These are phyloP conservation scores for Tephrocybe sp. DNA, from an alignment of 768 basidiomycete genomes.

Conservation along the genomic window DNA sequence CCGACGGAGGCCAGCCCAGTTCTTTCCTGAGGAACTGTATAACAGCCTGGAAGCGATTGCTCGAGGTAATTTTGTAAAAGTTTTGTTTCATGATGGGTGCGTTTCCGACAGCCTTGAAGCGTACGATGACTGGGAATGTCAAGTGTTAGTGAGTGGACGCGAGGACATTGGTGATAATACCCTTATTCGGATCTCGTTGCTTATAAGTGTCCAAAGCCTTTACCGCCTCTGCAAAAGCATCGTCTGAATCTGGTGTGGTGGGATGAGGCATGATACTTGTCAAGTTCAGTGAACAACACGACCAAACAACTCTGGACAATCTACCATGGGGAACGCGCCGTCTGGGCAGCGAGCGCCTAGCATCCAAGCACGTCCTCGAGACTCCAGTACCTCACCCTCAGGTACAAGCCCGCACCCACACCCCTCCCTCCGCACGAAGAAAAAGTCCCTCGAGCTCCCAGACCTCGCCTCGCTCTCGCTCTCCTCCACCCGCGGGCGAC, in stretches of 20 bases:
- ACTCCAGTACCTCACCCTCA: neutral
- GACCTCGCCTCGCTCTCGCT: conserved; percentile 50
- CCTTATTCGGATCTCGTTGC: conserved; percentile 81
- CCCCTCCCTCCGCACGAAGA: conserved; percentile 62
- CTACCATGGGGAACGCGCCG: conserved; percentile 12
- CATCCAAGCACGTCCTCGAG: neutral
- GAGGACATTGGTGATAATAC: conserved; percentile 42
- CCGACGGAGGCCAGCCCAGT: conserved; percentile 80
- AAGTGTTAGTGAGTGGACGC: neutral
- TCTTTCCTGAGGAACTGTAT: conserved; percentile 91
- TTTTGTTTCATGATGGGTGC: conserved; percentile 99
- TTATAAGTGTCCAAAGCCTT: conserved; percentile 83
- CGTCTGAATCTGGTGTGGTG: conserved; percentile 27
- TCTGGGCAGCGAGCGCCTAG: conserved; percentile 1
- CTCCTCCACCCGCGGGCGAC: conserved; percentile 14
- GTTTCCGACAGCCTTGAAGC: conserved; percentile 97
- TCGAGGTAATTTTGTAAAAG: conserved; percentile 95
- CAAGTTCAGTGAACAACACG: conserved; percentile 25
- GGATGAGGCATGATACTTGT: conserved; percentile 30
- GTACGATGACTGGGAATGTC: conserved; percentile 74
- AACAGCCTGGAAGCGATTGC: conserved; percentile 92
- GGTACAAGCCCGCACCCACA: conserved; percentile 42
- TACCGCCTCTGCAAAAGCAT: conserved; percentile 45
- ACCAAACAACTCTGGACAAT: no score
- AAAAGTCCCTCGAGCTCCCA: conserved; percentile 72